Evolutionary conservation across 768 basidiomycete species (phyloP).

Genomic region (Agaricus blazei): DNA sequence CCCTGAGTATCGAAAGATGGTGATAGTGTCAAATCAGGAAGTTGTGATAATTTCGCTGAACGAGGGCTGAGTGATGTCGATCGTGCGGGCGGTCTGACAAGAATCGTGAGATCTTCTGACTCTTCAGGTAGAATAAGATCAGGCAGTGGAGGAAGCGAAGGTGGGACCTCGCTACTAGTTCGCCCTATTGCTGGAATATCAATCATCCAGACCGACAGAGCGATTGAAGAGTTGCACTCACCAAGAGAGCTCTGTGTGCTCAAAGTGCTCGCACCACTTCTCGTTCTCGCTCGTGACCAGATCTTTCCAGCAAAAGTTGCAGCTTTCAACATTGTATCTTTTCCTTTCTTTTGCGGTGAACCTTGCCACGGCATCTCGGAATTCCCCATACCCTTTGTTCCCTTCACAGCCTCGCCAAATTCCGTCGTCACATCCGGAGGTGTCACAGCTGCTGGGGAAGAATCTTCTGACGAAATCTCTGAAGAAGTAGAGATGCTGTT

Average conservation of each 20-base stretch:
- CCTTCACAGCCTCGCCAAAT: conserved; percentile 23
- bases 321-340: conserved; percentile 36
- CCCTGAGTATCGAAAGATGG: neutral
- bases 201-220: neutral
- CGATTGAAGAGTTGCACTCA: conserved; percentile 20
- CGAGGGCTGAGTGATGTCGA: conserved; percentile 1
- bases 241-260: conserved; percentile 35
- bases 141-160: conserved; percentile 6
- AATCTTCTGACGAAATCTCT: conserved; percentile 66
- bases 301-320: conserved; percentile 59
- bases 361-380: conserved; percentile 35
- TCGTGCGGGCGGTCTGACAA: neutral
- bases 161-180: conserved; percentile 9
- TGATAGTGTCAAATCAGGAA: neutral
- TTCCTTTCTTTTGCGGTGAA: conserved; percentile 34
- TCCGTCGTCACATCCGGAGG: conserved; percentile 24
- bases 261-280: conserved; percentile 42
- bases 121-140: neutral
- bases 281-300: conserved; percentile 49
- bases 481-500: conserved; percentile 57
- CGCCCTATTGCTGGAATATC: neutral
- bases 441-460: conserved; percentile 49
- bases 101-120: neutral
- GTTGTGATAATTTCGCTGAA: neutral
- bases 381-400: neutral